phyloP scores from a whole-genome alignment of 2,329 filamentous ascomycete species.

The Colletotrichum graminicola region DNA sequence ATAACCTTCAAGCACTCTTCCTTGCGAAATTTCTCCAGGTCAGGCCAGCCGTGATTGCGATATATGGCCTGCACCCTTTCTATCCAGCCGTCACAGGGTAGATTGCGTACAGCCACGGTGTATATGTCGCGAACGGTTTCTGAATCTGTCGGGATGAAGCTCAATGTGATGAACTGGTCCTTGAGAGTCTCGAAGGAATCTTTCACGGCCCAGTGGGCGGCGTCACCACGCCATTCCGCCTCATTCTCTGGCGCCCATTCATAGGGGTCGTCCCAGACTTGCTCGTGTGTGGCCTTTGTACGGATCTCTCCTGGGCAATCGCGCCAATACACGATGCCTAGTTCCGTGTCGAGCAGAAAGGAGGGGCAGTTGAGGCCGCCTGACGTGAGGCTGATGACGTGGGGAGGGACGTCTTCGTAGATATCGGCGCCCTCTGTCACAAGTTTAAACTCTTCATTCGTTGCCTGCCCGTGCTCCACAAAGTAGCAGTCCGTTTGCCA shows the following conservation, averaged over 20 bases:
- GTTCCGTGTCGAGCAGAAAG: constrained; percentile 46
- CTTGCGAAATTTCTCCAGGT: constrained; percentile 44
- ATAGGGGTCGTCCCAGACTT: constrained; percentile 6
- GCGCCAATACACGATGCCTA: constrained; percentile 46
- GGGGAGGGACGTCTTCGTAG: constrained; percentile 33
- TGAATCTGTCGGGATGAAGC: constrained; percentile 43
- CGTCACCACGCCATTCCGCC: constrained; percentile 44
- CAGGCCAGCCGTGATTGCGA: constrained; percentile 45
- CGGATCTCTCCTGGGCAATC: constrained; percentile 40
- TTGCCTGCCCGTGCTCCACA: background rate
- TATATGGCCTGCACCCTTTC: constrained; percentile 45
- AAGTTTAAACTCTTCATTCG: background rate
- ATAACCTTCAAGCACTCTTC: constrained; percentile 45
- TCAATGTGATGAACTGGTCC: constrained; percentile 44
- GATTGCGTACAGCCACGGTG: too few species aligned
- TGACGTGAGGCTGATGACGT: constrained; percentile 41
- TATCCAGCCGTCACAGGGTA: too few species aligned
- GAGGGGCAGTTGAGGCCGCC: constrained; percentile 32
- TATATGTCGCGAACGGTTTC: constrained; percentile 8
- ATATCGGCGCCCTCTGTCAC: constrained; percentile 24
- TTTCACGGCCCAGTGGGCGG: constrained; percentile 44
- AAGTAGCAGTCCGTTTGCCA: too few species aligned
- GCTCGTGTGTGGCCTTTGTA: constrained; percentile 12
- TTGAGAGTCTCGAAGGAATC: constrained; percentile 48
- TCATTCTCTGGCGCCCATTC: constrained; percentile 40